phyloP scores from a whole-genome alignment of 495 filamentous ascomycete species.

The Melanomma pulvis-pyrius region DNA sequence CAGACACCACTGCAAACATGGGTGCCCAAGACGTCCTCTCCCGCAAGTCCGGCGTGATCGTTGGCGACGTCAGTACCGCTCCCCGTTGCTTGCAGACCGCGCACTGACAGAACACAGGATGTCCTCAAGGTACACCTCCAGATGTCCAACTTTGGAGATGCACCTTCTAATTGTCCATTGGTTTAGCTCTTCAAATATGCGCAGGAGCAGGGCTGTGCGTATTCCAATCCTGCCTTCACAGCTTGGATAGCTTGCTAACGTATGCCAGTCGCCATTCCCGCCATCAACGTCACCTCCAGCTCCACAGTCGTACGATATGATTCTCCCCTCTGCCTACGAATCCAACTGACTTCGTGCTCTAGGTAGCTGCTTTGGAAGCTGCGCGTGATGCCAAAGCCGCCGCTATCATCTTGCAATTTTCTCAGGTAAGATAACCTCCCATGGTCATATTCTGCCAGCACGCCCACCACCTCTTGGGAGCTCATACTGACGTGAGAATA shows the following conservation, averaged over 20 bases:
- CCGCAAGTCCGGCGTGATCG: constrained; percentile 83
- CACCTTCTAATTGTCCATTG: not conserved
- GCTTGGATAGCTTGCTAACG: constrained; percentile 2
- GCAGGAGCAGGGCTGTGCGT: constrained; percentile 67
- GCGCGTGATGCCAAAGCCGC: constrained; percentile 64
- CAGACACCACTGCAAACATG: constrained; percentile 53
- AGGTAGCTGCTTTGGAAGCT: constrained; percentile 66
- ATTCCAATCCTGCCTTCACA: not conserved
- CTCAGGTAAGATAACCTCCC: not conserved
- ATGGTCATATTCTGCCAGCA: not conserved
- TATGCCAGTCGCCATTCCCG: constrained; percentile 71
- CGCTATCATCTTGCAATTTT: constrained; percentile 6
- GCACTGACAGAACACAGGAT: not conserved
- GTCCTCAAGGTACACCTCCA: constrained; percentile 54
- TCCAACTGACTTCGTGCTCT: not conserved
- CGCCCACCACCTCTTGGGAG: not conserved
- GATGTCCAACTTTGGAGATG: not conserved
- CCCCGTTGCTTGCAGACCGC: not conserved
- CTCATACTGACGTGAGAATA: not conserved
- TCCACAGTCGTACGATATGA: constrained; percentile 75
- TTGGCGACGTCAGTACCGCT: constrained; percentile 65
- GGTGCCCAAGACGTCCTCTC: constrained; percentile 67
- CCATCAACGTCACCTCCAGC: constrained; percentile 89
- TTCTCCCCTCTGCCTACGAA: constrained; percentile 42
- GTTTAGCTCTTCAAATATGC: constrained; percentile 78